These are phyloP conservation scores for Trichoderma parareesei DNA, from an alignment of 495 filamentous ascomycete genomes.

Conservation along the genomic window DNA sequence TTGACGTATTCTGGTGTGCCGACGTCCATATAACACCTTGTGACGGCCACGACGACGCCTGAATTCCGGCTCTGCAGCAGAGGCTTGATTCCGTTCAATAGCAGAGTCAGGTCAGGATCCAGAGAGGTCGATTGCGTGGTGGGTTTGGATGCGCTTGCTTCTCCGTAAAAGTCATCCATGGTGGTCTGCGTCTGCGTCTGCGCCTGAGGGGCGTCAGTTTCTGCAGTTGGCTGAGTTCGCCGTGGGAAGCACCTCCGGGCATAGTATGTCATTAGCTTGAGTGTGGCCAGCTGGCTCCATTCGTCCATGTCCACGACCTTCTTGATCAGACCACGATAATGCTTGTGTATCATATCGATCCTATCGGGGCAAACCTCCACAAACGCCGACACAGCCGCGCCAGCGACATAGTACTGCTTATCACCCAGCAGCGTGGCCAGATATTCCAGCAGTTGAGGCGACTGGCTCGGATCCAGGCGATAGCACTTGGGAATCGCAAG, in stretches of 20 bases:
- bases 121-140: slow-evolving; percentile 32
- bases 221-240: slow-evolving; percentile 43
- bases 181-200: slow-evolving; percentile 23
- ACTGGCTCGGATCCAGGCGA: slow-evolving; percentile 75
- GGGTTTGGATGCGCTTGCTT: slow-evolving; percentile 9
- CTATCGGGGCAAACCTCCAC: slow-evolving; percentile 80
- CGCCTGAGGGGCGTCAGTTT: slow-evolving; percentile 30
- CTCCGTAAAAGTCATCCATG: slow-evolving; percentile 61
- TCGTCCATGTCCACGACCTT: slow-evolving; percentile 99
- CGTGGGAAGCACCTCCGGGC: slow-evolving; percentile 82
- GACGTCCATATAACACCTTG: slow-evolving; percentile 74
- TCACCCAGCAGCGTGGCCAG: slow-evolving; percentile 71
- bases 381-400: slow-evolving; percentile 83
- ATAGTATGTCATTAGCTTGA: slow-evolving; percentile 76
- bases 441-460: slow-evolving; percentile 77
- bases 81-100: slow-evolving; percentile 70
- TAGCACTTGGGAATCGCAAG: slow-evolving; percentile 97
- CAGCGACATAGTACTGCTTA: slow-evolving; percentile 89
- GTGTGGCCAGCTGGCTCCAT: slow-evolving; percentile 81
- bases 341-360: slow-evolving; percentile 80
- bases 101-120: slow-evolving; percentile 76
- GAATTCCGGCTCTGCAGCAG: slow-evolving; percentile 90
- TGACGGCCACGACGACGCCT: slow-evolving; percentile 81
- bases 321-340: slow-evolving; percentile 73
- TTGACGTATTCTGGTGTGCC: slow-evolving; percentile 66